Percentiles rank a stretch among this genome's conserved stretches.
Conservation (phyloP, 225 moss, liverwort and hornwort species). For the Straminergon stramineum region DNA sequence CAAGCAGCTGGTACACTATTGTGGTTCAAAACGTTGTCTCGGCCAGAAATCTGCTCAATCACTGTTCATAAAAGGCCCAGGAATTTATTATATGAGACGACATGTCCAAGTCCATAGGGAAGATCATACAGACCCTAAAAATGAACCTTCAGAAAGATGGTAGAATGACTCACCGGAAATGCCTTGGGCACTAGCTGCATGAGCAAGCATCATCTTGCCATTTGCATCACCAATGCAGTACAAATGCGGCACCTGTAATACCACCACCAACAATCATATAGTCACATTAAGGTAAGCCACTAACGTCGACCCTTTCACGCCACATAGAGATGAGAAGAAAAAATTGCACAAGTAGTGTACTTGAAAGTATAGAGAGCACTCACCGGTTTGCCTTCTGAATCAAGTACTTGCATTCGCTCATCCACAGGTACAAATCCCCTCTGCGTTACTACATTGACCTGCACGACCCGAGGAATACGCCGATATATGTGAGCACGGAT, state of each 20-base stretch:
- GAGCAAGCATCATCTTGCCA: constrained; percentile 99
- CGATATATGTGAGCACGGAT: background rate
- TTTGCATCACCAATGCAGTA: constrained; percentile 99
- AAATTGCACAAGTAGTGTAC: background rate
- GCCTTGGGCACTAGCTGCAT: constrained; percentile 98
- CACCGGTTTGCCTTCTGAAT: constrained; percentile 59
- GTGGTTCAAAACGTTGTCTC: constrained; percentile 92
- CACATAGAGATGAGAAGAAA: background rate
- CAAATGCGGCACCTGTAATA: constrained; percentile 60
- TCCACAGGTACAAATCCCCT: constrained; percentile 95
- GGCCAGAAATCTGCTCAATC: constrained; percentile 81
- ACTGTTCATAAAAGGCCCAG: constrained; percentile 31
- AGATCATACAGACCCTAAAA: background rate
- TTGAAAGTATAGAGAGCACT: constrained; percentile 4
- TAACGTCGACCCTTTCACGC: background rate
- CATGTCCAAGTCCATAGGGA: background rate
- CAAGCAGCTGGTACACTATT: constrained; percentile 96
- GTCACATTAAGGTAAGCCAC: background rate
- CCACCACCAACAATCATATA: background rate
- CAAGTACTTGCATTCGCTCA: constrained; percentile 88
- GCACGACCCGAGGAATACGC: background rate
- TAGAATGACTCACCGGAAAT: constrained; percentile 63
- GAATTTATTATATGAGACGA: background rate
- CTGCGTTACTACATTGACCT: constrained; percentile 85
- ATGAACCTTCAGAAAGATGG: background rate